Evolutionary conservation across 306 rosid genomes (phyloP), one percentile per base, ranked within the genome.

Genomic region (Corylus americana): DNA sequence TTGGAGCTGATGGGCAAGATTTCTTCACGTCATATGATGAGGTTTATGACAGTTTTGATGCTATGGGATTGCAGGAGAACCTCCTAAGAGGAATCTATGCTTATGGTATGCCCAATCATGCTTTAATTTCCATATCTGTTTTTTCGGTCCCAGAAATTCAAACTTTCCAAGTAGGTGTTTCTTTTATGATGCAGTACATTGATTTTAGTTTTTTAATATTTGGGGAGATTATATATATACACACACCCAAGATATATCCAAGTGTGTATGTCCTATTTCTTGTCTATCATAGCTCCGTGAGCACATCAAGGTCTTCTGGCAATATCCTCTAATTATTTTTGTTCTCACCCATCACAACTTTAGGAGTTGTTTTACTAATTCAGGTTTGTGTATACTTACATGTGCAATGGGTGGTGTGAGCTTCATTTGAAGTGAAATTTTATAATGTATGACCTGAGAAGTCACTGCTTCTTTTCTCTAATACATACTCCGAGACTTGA

Each of bases 31-130:
- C 90, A 31, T 89, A 89, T 83, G 96, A 91, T 20, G 96, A 91
- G 83, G 91, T 91, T 86, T 77, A 70, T 68, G 96, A 89, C 2
- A 85, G 87, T 83, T 91, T 86, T 77, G 94, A 86, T 74, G 77
- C 82, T 57, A 90, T 90, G 94, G 94, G 92, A 27, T 80, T 90
- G 93, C 88, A 89, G 77, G 96, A 89, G 88, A 91, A 91, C 77
- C 93, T 91, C 74, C 90, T 89, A 39, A 88, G 93, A 75, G 92
- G 93, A 54, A 89, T 91, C 62, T 91, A 89, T 82, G 93, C 96
- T n/a, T 89, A 89, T 71, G 92, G 96, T 91, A 86, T 76, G 76
- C 74, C 44, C 35, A 47, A 69, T 27, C 11, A 42, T 75, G 50
- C 74, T 70, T 11, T 35, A 66, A 59, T 27, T 55, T 71, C 35